Base-by-base conservation (phyloP, 768 basidiomycete species). In the Termitomyces sp. region DNA sequence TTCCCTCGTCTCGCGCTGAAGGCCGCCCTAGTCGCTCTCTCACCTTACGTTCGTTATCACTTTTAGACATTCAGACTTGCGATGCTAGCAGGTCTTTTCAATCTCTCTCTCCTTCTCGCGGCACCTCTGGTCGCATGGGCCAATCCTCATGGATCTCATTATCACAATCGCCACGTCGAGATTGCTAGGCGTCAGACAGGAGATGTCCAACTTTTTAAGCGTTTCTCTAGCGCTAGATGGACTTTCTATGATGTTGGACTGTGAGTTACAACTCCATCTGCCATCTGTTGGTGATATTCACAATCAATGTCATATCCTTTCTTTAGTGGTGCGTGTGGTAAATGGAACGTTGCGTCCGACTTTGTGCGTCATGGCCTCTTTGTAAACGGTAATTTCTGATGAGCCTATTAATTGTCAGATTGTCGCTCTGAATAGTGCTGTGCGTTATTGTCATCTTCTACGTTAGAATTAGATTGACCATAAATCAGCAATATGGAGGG, bases 401-500 rank as follows among this genome's bases (percentile, higher is more conserved):
- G 47, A 55, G 33, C 8, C 9, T 48, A 36, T 38, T 6, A n/a
- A 41, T 44, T 6, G 47, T 7, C 54, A 71, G 71, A 70, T 71
- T 52, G 72, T 72, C 36, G 71, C 71, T 18, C 61, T 73, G 51
- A 71, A 71, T 53, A 58, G 60, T 59, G 59, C 47, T 43, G 78
- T 79, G 64, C 51, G 74, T 63, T 57, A 36, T 45, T 8, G 26
- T 48, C 47, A 28, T 9, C 16, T 44, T 38, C 26, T n/a, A 32
- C 13, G 18, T 41, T 4, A 32, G 14, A 35, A 13, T 13, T 14
- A 47, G 24, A 36, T 40, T 47, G n/a, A 56, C 38, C 55, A n/a
- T 8, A 16, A 52, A 51, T 56, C 65, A 86, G 84, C 82, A 87
- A 80, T 90, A 70, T 71, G 76, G 71, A 33, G 62, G 68, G 40